Evolutionary conservation across 192 early-diverging fungal genomes (phyloP).

Genomic region (Entrophospora sp.): DNA sequence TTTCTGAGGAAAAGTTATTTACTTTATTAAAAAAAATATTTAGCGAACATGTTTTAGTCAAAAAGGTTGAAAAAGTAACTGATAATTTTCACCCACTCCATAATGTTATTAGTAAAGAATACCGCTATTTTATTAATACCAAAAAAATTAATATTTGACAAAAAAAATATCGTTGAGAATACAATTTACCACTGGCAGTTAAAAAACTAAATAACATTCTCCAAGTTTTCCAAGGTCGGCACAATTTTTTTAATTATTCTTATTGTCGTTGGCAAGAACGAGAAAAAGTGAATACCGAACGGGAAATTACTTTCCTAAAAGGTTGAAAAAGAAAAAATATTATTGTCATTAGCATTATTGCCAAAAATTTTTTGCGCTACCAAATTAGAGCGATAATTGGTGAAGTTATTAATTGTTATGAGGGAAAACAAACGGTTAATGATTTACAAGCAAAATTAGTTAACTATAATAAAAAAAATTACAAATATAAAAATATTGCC

Average conservation of each 20-base stretch:
- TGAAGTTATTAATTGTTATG: conserved; percentile 5
- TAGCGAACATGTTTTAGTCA: too few species aligned
- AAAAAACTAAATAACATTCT: conserved; percentile 4
- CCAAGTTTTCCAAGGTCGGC: background rate
- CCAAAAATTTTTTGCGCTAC: conserved; percentile 1
- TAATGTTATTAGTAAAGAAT: too few species aligned
- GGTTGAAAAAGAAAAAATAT: conserved; percentile 10
- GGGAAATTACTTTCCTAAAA: conserved; percentile 3
- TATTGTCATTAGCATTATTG: background rate
- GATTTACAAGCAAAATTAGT: conserved; percentile 3
- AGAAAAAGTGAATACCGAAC: conserved; percentile 8
- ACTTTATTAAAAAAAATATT: too few species aligned
- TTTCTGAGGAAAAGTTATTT: too few species aligned
- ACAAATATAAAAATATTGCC: conserved; percentile 4
- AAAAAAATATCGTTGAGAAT: conserved; percentile 1
- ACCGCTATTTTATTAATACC: too few species aligned
- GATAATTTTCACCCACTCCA: too few species aligned
- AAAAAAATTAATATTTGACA: too few species aligned
- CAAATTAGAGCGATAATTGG: conserved; percentile 3
- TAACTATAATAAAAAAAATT: background rate
- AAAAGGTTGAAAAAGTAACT: too few species aligned
- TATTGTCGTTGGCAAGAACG: conserved; percentile 5
- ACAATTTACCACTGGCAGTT: background rate
- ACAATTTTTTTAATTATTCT: conserved; percentile 10
- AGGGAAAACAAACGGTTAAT: background rate